Percentiles rank a stretch among this genome's conserved stretches.
Conservation (phyloP, 345 rosid genomes). For the Rhodomyrtus tomentosa region DNA sequence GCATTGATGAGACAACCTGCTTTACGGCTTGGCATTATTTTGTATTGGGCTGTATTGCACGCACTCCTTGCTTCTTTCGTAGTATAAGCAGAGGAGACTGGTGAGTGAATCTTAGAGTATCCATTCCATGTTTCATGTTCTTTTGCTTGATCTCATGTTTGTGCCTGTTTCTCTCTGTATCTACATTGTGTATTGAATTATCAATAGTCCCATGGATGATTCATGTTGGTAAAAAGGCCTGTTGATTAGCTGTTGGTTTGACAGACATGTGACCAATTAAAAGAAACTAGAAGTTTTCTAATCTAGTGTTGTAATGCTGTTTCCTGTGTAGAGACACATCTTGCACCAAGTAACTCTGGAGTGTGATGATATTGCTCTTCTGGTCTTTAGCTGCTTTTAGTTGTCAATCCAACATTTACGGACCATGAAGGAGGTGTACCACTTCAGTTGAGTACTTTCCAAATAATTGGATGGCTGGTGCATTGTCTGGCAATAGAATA, state of each 20-base stretch:
- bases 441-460: not conserved
- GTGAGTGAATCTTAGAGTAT: constrained; percentile 14
- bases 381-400: not conserved
- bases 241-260: not conserved
- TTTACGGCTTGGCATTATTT: constrained; percentile 70
- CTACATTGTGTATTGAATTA: not conserved
- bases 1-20: constrained; percentile 88
- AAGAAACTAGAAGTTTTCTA: not conserved
- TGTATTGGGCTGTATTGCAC: constrained; percentile 89
- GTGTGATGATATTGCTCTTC: not conserved
- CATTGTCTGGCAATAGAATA: not conserved
- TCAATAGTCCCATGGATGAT: not conserved
- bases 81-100: constrained; percentile 36
- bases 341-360: not conserved
- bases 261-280: not conserved
- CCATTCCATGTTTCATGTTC: not conserved
- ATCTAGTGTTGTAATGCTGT: not conserved
- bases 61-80: constrained; percentile 55
- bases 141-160: not conserved
- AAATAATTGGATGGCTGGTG: not conserved
- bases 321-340: not conserved
- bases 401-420: not conserved
- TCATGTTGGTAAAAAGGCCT: not conserved
- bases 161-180: not conserved
- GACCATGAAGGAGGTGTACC: not conserved